Conservation (phyloP, 2,329 filamentous ascomycete genomes). For the Camillea tinctor region DNA sequence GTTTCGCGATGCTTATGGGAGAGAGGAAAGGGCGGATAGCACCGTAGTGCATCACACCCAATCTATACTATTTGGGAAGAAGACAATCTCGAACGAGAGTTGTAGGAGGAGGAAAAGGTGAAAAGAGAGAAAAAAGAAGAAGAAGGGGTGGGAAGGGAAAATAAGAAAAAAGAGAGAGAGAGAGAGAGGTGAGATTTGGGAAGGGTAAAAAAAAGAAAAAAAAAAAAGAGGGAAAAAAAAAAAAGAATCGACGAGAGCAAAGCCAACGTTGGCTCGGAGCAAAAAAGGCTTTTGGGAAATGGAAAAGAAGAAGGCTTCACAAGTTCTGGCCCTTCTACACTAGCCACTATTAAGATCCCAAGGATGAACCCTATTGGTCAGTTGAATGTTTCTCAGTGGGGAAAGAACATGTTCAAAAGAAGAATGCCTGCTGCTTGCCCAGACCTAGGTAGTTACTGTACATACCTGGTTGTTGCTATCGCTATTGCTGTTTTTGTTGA, state of each 20-base stretch:
- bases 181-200: constrained; percentile 25
- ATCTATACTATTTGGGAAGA: constrained; percentile 19
- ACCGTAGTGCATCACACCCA: constrained; percentile 31
- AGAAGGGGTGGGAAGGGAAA: constrained; percentile 21
- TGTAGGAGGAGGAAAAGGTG: constrained; percentile 23
- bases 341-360: constrained; percentile 6
- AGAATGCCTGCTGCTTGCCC: neutral
- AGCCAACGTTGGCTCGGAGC: constrained; percentile 9
- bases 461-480: too few relatives aligned
- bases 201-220: constrained; percentile 12
- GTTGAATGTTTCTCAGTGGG: neutral
- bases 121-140: constrained; percentile 30
- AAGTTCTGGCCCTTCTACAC: constrained; percentile 15
- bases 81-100: constrained; percentile 18
- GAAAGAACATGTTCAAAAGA: neutral
- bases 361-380: neutral
- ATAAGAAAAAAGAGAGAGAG: constrained; percentile 22
- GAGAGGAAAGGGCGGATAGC: constrained; percentile 24
- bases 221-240: neutral
- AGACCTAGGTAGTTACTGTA: too few relatives aligned
- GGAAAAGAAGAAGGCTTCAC: constrained; percentile 20
- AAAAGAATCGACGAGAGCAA: constrained; percentile 10
- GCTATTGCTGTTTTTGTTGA: too few relatives aligned
- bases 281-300: neutral
- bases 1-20: constrained; percentile 4